A percentile compares a stretch with the other conserved stretches of the same genome.
Evolutionary conservation across 495 filamentous ascomycete species (phyloP).

Genomic region (Penicillium macrosclerotiorum): DNA sequence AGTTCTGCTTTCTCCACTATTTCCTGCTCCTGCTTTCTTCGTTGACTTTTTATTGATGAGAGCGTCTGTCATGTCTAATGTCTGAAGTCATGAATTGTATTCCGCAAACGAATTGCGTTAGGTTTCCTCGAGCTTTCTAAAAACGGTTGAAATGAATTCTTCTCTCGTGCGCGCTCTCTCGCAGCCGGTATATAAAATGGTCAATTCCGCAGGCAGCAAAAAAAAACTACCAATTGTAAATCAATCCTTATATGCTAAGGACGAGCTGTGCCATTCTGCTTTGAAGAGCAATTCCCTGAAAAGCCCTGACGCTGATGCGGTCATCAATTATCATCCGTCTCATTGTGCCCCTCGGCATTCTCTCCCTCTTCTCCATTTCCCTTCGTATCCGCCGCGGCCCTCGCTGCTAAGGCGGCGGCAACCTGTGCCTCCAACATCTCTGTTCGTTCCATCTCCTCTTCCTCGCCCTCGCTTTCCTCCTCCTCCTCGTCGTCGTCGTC

Average conservation of each 20-base stretch:
- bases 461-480: conserved; percentile 36
- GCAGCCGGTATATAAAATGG: neutral
- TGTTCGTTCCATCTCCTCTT: conserved; percentile 32
- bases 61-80: conserved; percentile 13
- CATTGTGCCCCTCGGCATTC: conserved; percentile 15
- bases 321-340: conserved; percentile 15
- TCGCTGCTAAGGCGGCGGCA: conserved; percentile 27
- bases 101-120: no score
- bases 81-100: no score
- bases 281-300: no score
- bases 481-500: conserved; percentile 11
- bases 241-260: no score
- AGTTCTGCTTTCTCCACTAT: neutral
- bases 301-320: no score
- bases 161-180: neutral
- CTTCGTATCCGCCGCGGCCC: conserved; percentile 18
- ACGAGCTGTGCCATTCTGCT: no score
- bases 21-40: neutral
- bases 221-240: no score
- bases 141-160: conserved; percentile 13
- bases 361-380: conserved; percentile 16
- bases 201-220: no score
- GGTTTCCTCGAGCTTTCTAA: no score
- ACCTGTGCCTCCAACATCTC: conserved; percentile 32
- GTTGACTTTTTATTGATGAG: conserved; percentile 12